A percentile compares a stretch with the other conserved stretches of the same genome.
phyloP scores from a whole-genome alignment of 257 asterid species.

The Plectranthus barbatus region DNA sequence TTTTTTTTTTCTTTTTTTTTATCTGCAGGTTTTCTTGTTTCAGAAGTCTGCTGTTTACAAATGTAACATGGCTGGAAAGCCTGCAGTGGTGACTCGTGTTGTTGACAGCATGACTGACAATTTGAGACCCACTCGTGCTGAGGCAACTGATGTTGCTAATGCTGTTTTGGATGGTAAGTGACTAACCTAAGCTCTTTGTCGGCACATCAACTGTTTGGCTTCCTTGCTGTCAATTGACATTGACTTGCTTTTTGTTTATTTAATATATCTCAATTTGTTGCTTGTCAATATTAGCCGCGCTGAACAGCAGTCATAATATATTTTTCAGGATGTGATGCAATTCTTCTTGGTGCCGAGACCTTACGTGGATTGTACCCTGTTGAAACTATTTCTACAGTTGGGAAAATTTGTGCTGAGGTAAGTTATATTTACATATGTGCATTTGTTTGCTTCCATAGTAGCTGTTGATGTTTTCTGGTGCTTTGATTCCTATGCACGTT shows the following conservation, averaged over 20 bases:
- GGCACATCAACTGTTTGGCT: not conserved
- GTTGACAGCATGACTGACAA: slow-evolving; percentile 97
- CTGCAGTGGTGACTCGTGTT: slow-evolving; percentile 91
- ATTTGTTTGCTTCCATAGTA: not conserved
- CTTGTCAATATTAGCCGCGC: not conserved
- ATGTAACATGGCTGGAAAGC: slow-evolving; percentile 97
- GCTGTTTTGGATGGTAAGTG: slow-evolving; percentile 85
- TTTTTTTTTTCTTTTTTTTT: not conserved
- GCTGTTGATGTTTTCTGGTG: not conserved
- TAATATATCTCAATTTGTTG: not conserved
- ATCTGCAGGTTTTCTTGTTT: slow-evolving; percentile 72
- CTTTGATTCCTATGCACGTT: not conserved
- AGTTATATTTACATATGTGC: not conserved
- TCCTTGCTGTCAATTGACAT: not conserved
- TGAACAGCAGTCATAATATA: not conserved
- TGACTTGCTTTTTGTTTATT: not conserved
- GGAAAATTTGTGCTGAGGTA: slow-evolving; percentile 85
- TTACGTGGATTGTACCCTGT: slow-evolving; percentile 85
- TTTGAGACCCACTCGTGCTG: slow-evolving; percentile 94
- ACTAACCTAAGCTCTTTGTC: not conserved
- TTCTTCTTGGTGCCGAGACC: slow-evolving; percentile 94
- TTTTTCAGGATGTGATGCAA: slow-evolving; percentile 73
- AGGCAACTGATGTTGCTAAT: slow-evolving; percentile 96
- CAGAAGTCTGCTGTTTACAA: slow-evolving; percentile 83
- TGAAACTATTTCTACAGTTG: slow-evolving; percentile 74